Percentiles rank a stretch among this genome's conserved stretches.
Evolutionary conservation across 208 protist genomes (phyloP).

Genomic region (Trypanosoma caninum): DNA sequence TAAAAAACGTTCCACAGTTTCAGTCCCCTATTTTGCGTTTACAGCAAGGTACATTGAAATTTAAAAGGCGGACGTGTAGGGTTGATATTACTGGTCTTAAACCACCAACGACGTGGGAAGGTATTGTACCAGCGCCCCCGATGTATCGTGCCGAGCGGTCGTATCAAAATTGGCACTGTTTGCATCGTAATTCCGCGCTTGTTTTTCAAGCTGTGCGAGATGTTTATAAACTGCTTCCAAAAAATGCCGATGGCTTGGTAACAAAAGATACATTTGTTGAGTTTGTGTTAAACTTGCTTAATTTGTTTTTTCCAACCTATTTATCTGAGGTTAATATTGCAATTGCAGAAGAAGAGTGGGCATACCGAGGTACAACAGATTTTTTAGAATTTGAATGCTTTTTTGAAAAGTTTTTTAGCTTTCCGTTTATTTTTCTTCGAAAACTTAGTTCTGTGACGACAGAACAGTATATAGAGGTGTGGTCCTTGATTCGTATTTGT

Average conservation of each 20-base stretch:
- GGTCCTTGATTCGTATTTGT: constrained; percentile 70
- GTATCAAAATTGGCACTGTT: constrained; percentile 45
- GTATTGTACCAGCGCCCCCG: constrained; percentile 42
- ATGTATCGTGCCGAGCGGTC: constrained; percentile 28
- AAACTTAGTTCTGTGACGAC: constrained; percentile 49
- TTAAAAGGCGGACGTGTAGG: not conserved
- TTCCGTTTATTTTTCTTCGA: constrained; percentile 80
- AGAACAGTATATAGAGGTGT: constrained; percentile 70
- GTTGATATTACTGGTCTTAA: constrained; percentile 31
- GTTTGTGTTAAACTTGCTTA: constrained; percentile 73
- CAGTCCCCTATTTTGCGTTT: constrained; percentile 51
- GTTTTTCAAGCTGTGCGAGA: constrained; percentile 61
- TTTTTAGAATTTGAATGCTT: constrained; percentile 69
- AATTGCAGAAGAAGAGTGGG: constrained; percentile 86
- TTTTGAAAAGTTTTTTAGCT: constrained; percentile 77
- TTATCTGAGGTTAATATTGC: constrained; percentile 43
- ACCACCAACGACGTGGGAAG: constrained; percentile 54
- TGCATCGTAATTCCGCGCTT: constrained; percentile 40
- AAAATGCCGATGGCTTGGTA: constrained; percentile 48
- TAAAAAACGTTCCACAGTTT: constrained; percentile 44
- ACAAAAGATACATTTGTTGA: constrained; percentile 60
- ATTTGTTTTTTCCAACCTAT: constrained; percentile 80
- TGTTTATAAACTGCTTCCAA: constrained; percentile 58
- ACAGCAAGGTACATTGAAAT: constrained; percentile 25
- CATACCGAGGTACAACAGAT: constrained; percentile 75